Conservation (phyloP, 352 stramenopile species). For the Pythium rishiriense region DNA sequence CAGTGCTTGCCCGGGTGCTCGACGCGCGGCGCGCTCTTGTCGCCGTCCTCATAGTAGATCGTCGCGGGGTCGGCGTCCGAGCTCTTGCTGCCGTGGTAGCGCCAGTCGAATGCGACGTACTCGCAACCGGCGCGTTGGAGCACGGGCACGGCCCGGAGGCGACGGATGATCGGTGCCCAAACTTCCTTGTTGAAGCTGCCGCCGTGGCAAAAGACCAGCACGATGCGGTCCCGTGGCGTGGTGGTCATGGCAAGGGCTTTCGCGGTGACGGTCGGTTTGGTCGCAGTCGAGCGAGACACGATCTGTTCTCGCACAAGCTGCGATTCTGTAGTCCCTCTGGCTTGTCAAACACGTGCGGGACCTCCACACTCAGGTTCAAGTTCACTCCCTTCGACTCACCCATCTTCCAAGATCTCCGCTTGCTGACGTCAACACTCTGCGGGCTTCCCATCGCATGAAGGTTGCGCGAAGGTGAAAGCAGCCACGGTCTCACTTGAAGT, state of each 20-base stretch:
- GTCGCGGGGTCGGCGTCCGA: conserved; percentile 24
- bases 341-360: neutral
- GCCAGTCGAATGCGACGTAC: conserved; percentile 37
- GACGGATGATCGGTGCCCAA: conserved; percentile 41
- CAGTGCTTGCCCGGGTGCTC: conserved; percentile 26
- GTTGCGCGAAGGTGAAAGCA: neutral
- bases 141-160: conserved; percentile 26
- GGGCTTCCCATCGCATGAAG: neutral
- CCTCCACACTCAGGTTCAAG: neutral
- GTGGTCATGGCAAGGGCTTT: neutral
- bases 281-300: too few species aligned
- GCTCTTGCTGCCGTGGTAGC: conserved; percentile 38
- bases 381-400: neutral
- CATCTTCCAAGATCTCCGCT: neutral
- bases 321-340: too few species aligned
- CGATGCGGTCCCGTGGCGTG: conserved; percentile 5
- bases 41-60: conserved; percentile 26
- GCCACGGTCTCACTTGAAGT: neutral
- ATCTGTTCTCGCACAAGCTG: too few species aligned
- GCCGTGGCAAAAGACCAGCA: conserved; percentile 46
- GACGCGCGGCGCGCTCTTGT: conserved; percentile 24
- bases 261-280: too few species aligned
- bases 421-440: neutral
- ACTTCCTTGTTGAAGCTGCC: conserved; percentile 41
- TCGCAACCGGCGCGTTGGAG: conserved; percentile 26